A percentile compares a stretch with the other conserved stretches of the same genome.
phyloP scores from a whole-genome alignment of 2,329 filamentous ascomycete genomes.

The Colletotrichum costaricense region DNA sequence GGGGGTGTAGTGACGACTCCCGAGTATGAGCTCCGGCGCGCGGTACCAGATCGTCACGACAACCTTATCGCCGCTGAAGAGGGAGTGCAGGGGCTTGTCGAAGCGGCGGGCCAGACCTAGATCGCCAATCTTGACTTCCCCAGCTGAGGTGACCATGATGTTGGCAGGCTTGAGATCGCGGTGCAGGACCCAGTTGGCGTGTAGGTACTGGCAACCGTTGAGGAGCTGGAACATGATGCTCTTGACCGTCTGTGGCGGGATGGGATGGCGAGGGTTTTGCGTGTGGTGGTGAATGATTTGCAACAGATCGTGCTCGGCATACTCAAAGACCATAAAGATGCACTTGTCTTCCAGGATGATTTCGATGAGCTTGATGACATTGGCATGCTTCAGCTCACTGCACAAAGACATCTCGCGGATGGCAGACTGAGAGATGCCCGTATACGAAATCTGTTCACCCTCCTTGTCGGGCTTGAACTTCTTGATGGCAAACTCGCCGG shows the following conservation, averaged over 20 bases:
- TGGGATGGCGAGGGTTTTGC: conserved; percentile 86
- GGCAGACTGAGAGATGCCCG: conserved; percentile 96
- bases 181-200: conserved; percentile 97
- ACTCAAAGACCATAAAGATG: conserved; percentile 99
- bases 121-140: conserved; percentile 95
- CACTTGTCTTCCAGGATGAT: conserved; percentile 99
- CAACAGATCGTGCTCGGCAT: conserved; percentile 95
- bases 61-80: conserved; percentile 96
- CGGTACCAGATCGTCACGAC: conserved; percentile 99
- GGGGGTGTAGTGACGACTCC: conserved; percentile 94
- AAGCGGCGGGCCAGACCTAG: conserved; percentile 92
- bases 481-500: conserved; percentile 96
- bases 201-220: conserved; percentile 93
- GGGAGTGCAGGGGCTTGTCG: conserved; percentile 89
- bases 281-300: conserved; percentile 99
- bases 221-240: conserved; percentile 96
- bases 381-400: conserved; percentile 88
- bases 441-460: conserved; percentile 93
- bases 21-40: conserved; percentile 91
- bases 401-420: conserved; percentile 98
- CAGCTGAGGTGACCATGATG: conserved; percentile 94
- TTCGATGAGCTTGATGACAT: conserved; percentile 91
- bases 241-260: conserved; percentile 88
- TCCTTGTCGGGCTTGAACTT: conserved; percentile 99
- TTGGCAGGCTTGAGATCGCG: conserved; percentile 98